Evolutionary conservation across 129 eudicot species (phyloP).

Genomic region (Escallonia rubra): DNA sequence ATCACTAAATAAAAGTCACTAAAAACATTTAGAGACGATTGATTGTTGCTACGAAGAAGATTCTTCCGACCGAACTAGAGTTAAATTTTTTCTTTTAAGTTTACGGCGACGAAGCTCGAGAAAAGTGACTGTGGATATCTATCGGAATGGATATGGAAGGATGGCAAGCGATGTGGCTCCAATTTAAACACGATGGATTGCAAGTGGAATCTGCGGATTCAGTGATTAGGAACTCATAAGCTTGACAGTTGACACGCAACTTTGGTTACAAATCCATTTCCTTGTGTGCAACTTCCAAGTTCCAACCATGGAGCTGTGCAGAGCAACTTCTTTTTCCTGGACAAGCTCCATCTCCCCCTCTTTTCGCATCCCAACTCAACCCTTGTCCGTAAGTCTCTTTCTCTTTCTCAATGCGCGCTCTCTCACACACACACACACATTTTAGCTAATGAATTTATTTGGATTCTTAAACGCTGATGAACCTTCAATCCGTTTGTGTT

Average conservation of each 20-base stretch:
- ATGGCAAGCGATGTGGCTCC: conserved; percentile 2
- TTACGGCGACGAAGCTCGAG: too few relatives aligned
- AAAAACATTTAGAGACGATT: too few relatives aligned
- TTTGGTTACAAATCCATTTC: not conserved
- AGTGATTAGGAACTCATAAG: too few relatives aligned
- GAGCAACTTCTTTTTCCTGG: conserved; percentile 60
- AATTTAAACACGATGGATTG: conserved; percentile 7
- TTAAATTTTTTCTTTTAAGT: too few relatives aligned
- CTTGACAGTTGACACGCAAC: not conserved
- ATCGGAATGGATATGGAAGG: not conserved
- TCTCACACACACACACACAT: not conserved
- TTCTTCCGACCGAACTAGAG: too few relatives aligned
- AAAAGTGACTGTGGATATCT: not conserved
- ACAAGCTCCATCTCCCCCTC: conserved; percentile 45
- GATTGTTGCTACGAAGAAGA: too few relatives aligned
- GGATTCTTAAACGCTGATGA: not conserved
- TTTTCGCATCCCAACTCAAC: conserved; percentile 27
- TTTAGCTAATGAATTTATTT: not conserved
- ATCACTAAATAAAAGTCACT: too few relatives aligned
- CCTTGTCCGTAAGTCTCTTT: conserved; percentile 25
- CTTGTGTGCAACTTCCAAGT: not conserved
- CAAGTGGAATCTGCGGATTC: not conserved
- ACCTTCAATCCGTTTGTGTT: not conserved
- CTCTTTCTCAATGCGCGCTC: not conserved
- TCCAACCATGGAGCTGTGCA: conserved; percentile 49